Conservation (phyloP, 148 eudicot genomes). For the Chenopodium berlandieri region DNA sequence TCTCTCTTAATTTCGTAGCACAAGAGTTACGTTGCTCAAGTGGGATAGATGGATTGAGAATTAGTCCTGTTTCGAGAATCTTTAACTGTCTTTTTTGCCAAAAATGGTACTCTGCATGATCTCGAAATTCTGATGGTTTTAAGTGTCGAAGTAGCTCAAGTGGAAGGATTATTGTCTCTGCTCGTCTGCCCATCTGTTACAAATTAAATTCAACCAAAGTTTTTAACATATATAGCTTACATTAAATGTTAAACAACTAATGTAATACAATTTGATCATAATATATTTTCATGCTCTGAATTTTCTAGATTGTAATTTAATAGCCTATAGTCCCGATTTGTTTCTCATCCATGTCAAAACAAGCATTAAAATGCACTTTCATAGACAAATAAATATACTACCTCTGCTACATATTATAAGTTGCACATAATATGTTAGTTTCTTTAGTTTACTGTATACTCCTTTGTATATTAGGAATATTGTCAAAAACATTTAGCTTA, state of each 20-base stretch:
- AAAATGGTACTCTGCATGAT: conserved; percentile 56
- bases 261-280: too few species aligned
- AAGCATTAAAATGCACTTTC: too few species aligned
- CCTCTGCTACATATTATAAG: too few species aligned
- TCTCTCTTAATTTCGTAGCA: conserved; percentile 45
- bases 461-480: too few species aligned
- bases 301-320: too few species aligned
- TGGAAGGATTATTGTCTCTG: conserved; percentile 87
- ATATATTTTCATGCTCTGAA: too few species aligned
- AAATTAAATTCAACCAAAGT: background rate
- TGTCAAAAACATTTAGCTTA: too few species aligned
- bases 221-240: background rate
- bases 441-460: too few species aligned
- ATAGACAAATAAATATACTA: too few species aligned
- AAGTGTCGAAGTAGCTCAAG: conserved; percentile 88
- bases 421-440: too few species aligned
- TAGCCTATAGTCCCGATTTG: too few species aligned
- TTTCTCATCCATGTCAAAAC: too few species aligned
- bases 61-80: conserved; percentile 64
- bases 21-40: conserved; percentile 45
- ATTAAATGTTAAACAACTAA: background rate
- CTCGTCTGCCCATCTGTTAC: conserved; percentile 71
- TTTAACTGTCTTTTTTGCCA: conserved; percentile 86
- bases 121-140: conserved; percentile 75
- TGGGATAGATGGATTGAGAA: conserved; percentile 61